Evolutionary conservation across 1,284 basidiomycete genomes (phyloP).

Genomic region (Trichosporon ovoides): DNA sequence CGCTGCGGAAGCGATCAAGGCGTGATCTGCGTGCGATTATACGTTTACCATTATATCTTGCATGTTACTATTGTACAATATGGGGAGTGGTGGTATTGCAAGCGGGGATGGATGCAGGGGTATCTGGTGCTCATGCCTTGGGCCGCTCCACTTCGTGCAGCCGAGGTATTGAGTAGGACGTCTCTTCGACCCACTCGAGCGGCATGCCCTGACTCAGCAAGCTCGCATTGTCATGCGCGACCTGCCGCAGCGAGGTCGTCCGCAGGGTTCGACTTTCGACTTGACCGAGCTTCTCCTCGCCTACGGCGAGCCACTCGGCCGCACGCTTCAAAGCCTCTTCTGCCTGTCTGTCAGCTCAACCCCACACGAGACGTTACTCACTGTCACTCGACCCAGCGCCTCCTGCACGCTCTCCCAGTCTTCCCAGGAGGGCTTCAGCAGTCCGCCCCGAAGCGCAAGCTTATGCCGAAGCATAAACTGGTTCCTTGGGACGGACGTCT

Average conservation of each 20-base stretch:
- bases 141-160: background rate
- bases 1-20: background rate
- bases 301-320: background rate
- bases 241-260: background rate
- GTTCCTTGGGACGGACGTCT: background rate
- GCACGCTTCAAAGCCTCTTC: background rate
- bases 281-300: background rate
- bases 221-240: background rate
- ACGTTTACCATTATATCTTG: background rate
- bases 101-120: background rate
- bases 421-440: background rate
- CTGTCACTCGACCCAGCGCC: slow-evolving; percentile 1
- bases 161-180: background rate
- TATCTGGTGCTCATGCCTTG: background rate
- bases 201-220: background rate
- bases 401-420: slow-evolving; percentile 5
- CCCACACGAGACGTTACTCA: background rate
- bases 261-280: slow-evolving; percentile 1
- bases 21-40: background rate
- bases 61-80: slow-evolving; percentile 6
- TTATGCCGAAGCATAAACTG: slow-evolving; percentile 20
- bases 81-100: background rate
- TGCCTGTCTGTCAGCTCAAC: background rate
- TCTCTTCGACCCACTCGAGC: background rate
- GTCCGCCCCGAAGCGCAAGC: slow-evolving; percentile 5